These are phyloP conservation scores for Botrytis fabae DNA, from an alignment of 2,329 filamentous ascomycete species.

Conservation along the genomic window DNA sequence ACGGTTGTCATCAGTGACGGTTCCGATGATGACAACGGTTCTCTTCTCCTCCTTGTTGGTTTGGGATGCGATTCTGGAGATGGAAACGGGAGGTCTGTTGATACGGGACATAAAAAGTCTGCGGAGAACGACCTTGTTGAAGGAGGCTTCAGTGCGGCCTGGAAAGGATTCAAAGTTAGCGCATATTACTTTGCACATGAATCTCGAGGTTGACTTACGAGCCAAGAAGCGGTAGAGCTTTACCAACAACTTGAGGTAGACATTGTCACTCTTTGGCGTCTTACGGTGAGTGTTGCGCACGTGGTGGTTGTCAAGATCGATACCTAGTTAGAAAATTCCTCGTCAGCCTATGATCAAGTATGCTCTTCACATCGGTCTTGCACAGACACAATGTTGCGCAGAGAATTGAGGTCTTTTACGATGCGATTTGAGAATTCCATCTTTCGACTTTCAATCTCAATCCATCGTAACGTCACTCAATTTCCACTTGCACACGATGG, in stretches of 20 bases:
- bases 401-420: conserved; percentile 32
- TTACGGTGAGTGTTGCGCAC: conserved; percentile 77
- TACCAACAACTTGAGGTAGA: conserved; percentile 94
- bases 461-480: conserved; percentile 32
- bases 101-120: conserved; percentile 98
- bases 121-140: conserved; percentile 99
- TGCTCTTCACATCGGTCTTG: conserved; percentile 55
- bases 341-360: conserved; percentile 66
- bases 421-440: conserved; percentile 24
- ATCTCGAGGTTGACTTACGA: conserved; percentile 61
- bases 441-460: conserved; percentile 26
- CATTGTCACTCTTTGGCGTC: conserved; percentile 97
- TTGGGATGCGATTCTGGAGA: conserved; percentile 83
- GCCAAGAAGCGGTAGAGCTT: conserved; percentile 98
- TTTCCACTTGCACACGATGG: conserved; percentile 43
- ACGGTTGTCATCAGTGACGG: conserved; percentile 97
- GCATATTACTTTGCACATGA: not conserved
- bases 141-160: conserved; percentile 94
- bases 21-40: conserved; percentile 92
- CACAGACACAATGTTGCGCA: conserved; percentile 41
- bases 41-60: conserved; percentile 68
- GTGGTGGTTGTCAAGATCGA: conserved; percentile 71
- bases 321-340: conserved; percentile 58
- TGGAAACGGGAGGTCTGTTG: conserved; percentile 92
- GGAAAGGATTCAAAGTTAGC: conserved; percentile 13